Percentiles rank a stretch among this genome's conserved stretches.
Conservation (phyloP, 768 basidiomycete genomes). For the Mycena filopes region DNA sequence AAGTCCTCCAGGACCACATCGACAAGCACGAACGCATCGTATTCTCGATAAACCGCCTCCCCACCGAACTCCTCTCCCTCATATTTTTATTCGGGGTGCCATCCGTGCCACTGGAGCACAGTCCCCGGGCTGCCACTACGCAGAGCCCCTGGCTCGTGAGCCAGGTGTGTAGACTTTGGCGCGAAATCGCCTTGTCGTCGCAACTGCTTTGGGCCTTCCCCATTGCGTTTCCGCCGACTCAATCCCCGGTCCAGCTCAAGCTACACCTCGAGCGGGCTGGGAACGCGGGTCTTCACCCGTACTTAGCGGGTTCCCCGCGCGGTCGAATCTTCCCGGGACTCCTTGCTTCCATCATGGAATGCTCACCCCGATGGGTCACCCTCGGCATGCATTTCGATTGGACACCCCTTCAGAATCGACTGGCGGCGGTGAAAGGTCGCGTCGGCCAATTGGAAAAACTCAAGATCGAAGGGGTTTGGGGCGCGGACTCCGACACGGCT, state of each 20-base stretch:
- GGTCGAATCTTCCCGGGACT: neutral
- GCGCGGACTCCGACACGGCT: neutral
- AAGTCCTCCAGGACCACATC: neutral
- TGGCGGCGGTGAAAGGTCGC: neutral
- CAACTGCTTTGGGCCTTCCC: constrained; percentile 7
- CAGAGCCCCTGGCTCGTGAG: constrained; percentile 8
- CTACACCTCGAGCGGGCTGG: constrained; percentile 13
- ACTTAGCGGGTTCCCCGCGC: neutral
- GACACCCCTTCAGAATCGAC: neutral
- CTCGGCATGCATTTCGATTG: neutral
- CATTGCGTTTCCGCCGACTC: neutral
- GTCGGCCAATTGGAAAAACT: constrained; percentile 10
- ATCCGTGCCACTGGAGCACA: neutral
- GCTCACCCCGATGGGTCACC: constrained; percentile 3
- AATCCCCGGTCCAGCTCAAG: neutral
- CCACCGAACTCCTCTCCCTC: constrained; percentile 2
- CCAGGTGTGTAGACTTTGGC: constrained; percentile 11
- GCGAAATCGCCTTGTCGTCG: neutral
- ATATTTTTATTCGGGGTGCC: neutral
- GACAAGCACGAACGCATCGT: neutral
- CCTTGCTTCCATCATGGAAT: neutral
- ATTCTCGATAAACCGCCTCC: constrained; percentile 15
- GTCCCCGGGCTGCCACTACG: neutral
- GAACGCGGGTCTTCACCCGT: constrained; percentile 3
- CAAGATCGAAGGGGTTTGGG: constrained; percentile 5